These are phyloP conservation scores for Meira nashicola DNA, from an alignment of 1,284 basidiomycete genomes.

Conservation along the genomic window DNA sequence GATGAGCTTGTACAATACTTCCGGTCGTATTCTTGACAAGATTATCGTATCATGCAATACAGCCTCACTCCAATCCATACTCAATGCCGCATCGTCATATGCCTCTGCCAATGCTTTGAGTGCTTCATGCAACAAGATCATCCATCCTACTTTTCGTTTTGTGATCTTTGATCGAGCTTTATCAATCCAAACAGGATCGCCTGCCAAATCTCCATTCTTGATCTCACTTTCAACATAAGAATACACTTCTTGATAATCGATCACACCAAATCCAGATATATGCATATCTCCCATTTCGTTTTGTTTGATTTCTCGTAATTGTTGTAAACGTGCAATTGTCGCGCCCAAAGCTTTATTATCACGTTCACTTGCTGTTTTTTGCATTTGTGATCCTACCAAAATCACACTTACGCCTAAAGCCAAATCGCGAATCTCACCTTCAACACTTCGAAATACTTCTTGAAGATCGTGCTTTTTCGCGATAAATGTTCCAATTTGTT, in stretches of 20 bases:
- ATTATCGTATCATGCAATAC: too few relatives aligned
- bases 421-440: slow-evolving; percentile 4
- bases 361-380: too few relatives aligned
- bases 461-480: slow-evolving; percentile 2
- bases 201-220: background rate
- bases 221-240: background rate
- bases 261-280: background rate
- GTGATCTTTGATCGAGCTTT: background rate
- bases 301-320: background rate
- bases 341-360: too few relatives aligned
- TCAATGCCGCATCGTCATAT: too few relatives aligned
- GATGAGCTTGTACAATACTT: too few relatives aligned
- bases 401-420: slow-evolving; percentile 4
- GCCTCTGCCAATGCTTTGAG: too few relatives aligned
- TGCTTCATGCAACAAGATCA: too few relatives aligned
- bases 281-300: background rate
- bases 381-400: background rate
- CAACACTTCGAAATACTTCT: slow-evolving; percentile 3
- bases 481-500: slow-evolving; percentile 7
- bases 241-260: slow-evolving; percentile 6
- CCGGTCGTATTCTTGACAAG: too few relatives aligned
- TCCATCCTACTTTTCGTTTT: too few relatives aligned
- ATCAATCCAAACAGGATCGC: slow-evolving; percentile 7
- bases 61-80: too few relatives aligned
- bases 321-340: too few relatives aligned